These are phyloP conservation scores for Chrysanthemum lavandulifolium DNA, from an alignment of 129 eudicot species.

Conservation along the genomic window DNA sequence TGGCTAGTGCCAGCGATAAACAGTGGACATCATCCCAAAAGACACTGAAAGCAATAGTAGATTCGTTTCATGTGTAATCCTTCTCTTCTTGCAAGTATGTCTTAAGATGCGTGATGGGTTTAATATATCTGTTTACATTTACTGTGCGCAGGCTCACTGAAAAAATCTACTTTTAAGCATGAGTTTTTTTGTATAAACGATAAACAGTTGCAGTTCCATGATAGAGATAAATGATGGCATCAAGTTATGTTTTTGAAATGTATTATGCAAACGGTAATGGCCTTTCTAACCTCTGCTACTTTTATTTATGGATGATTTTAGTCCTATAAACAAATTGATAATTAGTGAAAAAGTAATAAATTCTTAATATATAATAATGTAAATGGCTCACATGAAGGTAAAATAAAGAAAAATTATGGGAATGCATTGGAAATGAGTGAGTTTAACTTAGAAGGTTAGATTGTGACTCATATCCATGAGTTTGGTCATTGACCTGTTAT, in stretches of 20 bases:
- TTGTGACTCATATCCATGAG: no score
- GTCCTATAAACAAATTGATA: no score
- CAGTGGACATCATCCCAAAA: slow-evolving; percentile 89
- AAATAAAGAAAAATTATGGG: no score
- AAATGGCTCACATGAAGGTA: no score
- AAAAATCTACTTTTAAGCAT: neutral
- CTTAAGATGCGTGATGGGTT: neutral
- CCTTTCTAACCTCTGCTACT: no score
- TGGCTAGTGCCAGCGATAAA: slow-evolving; percentile 88
- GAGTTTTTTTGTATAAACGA: slow-evolving; percentile 16
- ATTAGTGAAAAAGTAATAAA: no score
- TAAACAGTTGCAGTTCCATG: neutral
- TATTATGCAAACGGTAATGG: no score
- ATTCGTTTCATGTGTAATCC: slow-evolving; percentile 76
- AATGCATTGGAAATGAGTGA: no score
- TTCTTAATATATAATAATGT: no score
- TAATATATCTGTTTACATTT: slow-evolving; percentile 16
- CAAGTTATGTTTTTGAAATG: neutral
- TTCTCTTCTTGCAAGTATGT: slow-evolving; percentile 18
- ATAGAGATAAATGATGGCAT: slow-evolving; percentile 27
- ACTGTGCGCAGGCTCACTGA: slow-evolving; percentile 7
- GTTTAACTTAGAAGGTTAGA: no score
- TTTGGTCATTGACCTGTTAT: no score
- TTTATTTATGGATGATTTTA: no score
- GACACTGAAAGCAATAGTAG: slow-evolving; percentile 75